These are phyloP conservation scores for Aegilops umbellulata DNA, from an alignment of 176 grass and related monocot genomes.

Conservation along the genomic window DNA sequence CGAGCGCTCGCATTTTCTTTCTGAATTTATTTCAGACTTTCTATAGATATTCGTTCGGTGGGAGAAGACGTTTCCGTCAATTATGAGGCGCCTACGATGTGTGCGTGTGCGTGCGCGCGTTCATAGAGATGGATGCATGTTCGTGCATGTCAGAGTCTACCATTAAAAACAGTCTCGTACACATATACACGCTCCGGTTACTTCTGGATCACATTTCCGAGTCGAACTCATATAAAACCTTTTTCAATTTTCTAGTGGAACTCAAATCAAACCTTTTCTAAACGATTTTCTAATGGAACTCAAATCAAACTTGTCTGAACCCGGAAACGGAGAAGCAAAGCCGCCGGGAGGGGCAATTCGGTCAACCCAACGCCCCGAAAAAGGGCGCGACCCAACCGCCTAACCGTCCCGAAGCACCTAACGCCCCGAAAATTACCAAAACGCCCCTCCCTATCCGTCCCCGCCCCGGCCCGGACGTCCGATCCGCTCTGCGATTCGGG, in stretches of 20 bases:
- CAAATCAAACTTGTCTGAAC: not conserved
- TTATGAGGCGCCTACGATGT: too few species aligned
- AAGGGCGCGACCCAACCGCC: not conserved
- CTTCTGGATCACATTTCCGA: not conserved
- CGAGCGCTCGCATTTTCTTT: too few species aligned
- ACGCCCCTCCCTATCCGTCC: not conserved
- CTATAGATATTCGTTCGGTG: too few species aligned
- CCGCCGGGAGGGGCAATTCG: constrained; percentile 4
- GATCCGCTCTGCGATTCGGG: not conserved
- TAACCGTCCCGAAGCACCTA: constrained; percentile 13
- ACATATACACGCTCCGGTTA: not conserved
- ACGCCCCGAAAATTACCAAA: constrained; percentile 25
- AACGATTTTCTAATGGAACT: not conserved
- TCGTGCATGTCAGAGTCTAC: too few species aligned
- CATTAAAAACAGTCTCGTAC: not conserved
- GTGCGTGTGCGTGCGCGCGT: too few species aligned
- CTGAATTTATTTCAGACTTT: too few species aligned
- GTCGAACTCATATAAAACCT: not conserved
- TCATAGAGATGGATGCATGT: too few species aligned
- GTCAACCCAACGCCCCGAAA: not conserved
- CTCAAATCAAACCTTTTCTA: not conserved
- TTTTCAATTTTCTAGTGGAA: not conserved
- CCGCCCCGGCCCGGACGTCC: not conserved
- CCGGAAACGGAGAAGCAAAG: not conserved
- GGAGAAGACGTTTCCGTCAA: too few species aligned